Conservation (phyloP, 2,329 filamentous ascomycete genomes). For the Arthrobotrys megalospora region DNA sequence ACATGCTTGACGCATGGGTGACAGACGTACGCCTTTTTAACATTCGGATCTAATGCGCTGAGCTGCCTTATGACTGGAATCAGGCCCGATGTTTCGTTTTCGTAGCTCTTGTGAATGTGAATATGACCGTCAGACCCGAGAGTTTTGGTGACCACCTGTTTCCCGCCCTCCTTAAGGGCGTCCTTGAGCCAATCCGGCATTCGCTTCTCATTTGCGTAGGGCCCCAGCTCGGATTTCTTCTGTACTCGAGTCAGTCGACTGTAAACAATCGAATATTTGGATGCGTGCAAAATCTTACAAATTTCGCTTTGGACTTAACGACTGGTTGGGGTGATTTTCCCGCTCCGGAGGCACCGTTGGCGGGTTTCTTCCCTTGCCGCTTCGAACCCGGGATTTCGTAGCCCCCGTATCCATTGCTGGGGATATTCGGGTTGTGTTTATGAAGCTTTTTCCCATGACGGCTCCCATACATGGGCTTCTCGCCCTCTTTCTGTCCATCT, state of each 20-base stretch:
- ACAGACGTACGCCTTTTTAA: constrained; percentile 83
- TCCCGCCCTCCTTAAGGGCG: constrained; percentile 75
- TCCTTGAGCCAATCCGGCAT: constrained; percentile 80
- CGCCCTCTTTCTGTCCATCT: background rate
- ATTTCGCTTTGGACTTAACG: constrained; percentile 19
- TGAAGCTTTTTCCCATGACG: constrained; percentile 48
- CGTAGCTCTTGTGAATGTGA: constrained; percentile 67
- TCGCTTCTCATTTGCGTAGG: constrained; percentile 79
- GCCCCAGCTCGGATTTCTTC: constrained; percentile 77
- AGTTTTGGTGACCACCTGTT: constrained; percentile 67
- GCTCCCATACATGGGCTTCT: background rate
- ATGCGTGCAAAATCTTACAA: constrained; percentile 26
- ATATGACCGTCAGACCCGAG: constrained; percentile 30
- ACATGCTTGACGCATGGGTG: constrained; percentile 82
- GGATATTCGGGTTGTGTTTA: constrained; percentile 21
- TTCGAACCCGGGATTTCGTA: constrained; percentile 20
- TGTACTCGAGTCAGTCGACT: constrained; percentile 27
- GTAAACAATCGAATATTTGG: no score
- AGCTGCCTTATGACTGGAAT: constrained; percentile 76
- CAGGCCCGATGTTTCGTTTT: constrained; percentile 71
- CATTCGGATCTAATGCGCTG: constrained; percentile 76
- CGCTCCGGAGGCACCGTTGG: background rate
- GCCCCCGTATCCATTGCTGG: constrained; percentile 33
- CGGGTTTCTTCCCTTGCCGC: constrained; percentile 3
- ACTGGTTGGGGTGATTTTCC: background rate